Conservation (phyloP, 768 basidiomycete genomes). For the Phlebiopsis gigantea region DNA sequence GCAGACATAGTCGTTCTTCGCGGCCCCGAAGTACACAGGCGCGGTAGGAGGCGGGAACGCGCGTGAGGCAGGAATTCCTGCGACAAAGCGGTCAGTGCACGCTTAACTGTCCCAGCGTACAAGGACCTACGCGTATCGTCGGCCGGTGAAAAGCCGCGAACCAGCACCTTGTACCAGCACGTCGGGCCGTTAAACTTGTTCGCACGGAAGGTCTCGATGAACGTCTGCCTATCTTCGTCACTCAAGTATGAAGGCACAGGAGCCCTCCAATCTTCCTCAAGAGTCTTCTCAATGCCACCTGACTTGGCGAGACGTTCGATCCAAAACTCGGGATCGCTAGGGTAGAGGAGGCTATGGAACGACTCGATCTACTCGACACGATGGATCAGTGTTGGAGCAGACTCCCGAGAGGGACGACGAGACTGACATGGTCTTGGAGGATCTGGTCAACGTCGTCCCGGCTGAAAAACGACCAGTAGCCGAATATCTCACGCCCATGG, state of each 20-base stretch:
- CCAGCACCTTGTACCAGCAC: conserved; percentile 32
- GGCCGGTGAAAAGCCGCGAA: neutral
- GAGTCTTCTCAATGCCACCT: conserved; percentile 30
- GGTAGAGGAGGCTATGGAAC: conserved; percentile 30
- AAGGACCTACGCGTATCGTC: neutral
- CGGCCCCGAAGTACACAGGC: conserved; percentile 8
- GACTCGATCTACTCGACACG: conserved; percentile 13
- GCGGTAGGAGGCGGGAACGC: neutral
- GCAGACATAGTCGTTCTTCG: conserved; percentile 5
- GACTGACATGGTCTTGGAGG: conserved; percentile 31
- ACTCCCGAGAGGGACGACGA: neutral
- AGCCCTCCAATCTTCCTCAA: conserved; percentile 22
- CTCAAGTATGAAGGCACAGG: conserved; percentile 30
- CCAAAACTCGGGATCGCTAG: conserved; percentile 30
- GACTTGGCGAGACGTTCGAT: conserved; percentile 30
- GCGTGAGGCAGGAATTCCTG: neutral
- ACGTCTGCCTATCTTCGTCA: conserved; percentile 27
- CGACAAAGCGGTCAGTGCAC: no score
- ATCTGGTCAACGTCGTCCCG: conserved; percentile 3
- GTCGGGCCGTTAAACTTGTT: conserved; percentile 31
- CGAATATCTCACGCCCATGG: neutral
- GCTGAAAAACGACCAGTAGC: conserved; percentile 4
- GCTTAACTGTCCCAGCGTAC: no score
- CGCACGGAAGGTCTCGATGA: conserved; percentile 22
- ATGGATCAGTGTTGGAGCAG: neutral